Conservation (phyloP, 169 alveolate genomes). For the Cyclospora cayetanensis region DNA sequence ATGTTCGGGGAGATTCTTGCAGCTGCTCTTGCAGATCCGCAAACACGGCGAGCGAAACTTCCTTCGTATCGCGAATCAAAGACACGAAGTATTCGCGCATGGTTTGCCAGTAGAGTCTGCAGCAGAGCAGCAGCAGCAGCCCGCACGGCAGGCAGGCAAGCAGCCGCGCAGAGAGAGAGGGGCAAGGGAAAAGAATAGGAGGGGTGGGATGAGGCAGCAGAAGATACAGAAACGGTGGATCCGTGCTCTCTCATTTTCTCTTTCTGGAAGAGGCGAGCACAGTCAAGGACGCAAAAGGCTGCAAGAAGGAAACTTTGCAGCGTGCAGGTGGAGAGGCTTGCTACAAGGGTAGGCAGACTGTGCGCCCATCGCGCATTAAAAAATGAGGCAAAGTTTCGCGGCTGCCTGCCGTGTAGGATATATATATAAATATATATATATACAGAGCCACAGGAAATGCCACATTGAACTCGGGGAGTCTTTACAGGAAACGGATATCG, state of each 20-base stretch:
- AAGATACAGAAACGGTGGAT: too few species aligned
- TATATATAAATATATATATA: background rate
- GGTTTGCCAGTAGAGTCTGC: background rate
- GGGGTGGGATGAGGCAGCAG: background rate
- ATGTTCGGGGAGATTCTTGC: background rate
- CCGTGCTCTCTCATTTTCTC: too few species aligned
- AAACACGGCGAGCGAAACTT: background rate
- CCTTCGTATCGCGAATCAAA: background rate
- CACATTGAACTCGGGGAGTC: background rate
- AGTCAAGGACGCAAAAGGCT: too few species aligned
- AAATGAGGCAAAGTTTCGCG: too few species aligned
- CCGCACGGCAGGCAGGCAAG: background rate
- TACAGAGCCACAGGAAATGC: background rate
- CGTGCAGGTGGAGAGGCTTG: too few species aligned
- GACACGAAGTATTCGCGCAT: background rate
- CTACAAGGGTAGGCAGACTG: too few species aligned
- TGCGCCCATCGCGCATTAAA: too few species aligned
- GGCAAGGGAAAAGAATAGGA: background rate
- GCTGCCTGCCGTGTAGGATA: background rate
- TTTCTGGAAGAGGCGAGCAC: background rate
- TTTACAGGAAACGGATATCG: background rate
- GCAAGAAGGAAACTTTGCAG: too few species aligned
- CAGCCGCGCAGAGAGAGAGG: too few species aligned
- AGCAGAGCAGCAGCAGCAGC: background rate
- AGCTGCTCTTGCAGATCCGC: background rate